phyloP scores from a whole-genome alignment of 495 filamentous ascomycete species.

The Tuber brumale region DNA sequence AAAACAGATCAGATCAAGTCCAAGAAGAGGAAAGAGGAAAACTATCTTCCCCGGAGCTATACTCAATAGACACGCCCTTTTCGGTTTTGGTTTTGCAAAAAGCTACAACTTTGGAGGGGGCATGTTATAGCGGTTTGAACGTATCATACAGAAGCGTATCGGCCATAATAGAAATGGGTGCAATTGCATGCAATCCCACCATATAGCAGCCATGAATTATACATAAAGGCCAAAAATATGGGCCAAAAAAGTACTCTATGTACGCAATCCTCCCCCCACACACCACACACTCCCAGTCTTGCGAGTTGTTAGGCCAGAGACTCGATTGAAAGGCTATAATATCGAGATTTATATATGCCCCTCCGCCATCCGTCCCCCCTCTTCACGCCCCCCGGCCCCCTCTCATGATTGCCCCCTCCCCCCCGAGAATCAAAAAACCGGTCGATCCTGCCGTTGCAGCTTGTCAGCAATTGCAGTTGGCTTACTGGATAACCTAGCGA shows the following conservation, averaged over 20 bases:
- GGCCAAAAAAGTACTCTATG: constrained; percentile 23
- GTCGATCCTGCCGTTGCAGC: constrained; percentile 38
- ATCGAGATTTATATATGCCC: not conserved
- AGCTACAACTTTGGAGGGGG: not conserved
- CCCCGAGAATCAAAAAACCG: constrained; percentile 22
- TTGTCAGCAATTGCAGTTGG: not conserved
- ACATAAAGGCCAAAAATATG: constrained; percentile 23
- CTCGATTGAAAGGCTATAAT: not conserved
- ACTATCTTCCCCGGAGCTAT: not conserved
- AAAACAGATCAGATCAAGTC: constrained; percentile 17
- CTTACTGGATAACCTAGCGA: not conserved
- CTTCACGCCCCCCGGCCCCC: not conserved
- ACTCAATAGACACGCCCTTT: not conserved
- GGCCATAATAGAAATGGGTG: not conserved
- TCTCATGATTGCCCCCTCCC: too few species aligned
- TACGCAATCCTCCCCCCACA: constrained; percentile 26
- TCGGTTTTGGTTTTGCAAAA: constrained; percentile 1
- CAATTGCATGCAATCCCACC: constrained; percentile 26
- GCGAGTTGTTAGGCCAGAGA: not conserved
- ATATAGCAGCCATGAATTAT: constrained; percentile 29
- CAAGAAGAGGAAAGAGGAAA: constrained; percentile 23
- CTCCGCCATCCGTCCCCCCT: not conserved
- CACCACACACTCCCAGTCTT: not conserved
- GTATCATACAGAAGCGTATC: not conserved
- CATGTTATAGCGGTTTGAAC: not conserved